phyloP scores from a whole-genome alignment of 305 asterid genomes.

The Fraxinus floribunda region DNA sequence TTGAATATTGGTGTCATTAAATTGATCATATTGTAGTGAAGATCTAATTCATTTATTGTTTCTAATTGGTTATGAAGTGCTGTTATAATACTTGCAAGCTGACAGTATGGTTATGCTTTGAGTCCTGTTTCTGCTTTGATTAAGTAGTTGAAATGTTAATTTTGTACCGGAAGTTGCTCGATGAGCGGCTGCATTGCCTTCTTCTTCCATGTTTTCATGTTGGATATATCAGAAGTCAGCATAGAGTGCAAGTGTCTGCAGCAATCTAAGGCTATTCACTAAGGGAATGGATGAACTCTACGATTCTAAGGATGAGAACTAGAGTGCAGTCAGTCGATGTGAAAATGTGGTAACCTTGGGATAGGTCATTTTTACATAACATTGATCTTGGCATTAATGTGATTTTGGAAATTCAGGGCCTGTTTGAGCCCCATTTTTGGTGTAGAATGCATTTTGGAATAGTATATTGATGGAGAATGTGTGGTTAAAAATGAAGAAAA shows the following conservation, averaged over 20 bases:
- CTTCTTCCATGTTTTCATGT: neutral
- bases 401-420: neutral
- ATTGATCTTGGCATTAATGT: neutral
- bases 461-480: neutral
- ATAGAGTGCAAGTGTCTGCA: neutral
- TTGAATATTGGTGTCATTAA: constrained; percentile 13
- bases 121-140: neutral
- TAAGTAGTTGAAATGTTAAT: neutral
- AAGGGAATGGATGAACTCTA: neutral
- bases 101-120: neutral
- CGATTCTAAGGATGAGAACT: neutral
- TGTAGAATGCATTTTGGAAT: neutral
- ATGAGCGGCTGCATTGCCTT: neutral
- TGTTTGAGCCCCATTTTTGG: neutral
- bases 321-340: neutral
- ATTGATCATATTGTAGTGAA: neutral
- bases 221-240: neutral
- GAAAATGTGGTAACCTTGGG: neutral
- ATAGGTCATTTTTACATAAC: neutral
- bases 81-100: neutral
- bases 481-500: neutral
- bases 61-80: neutral
- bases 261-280: neutral
- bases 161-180: neutral
- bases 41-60: neutral